Evolutionary conservation across 495 filamentous ascomycete genomes (phyloP).

Genomic region (Penicillium canescens): DNA sequence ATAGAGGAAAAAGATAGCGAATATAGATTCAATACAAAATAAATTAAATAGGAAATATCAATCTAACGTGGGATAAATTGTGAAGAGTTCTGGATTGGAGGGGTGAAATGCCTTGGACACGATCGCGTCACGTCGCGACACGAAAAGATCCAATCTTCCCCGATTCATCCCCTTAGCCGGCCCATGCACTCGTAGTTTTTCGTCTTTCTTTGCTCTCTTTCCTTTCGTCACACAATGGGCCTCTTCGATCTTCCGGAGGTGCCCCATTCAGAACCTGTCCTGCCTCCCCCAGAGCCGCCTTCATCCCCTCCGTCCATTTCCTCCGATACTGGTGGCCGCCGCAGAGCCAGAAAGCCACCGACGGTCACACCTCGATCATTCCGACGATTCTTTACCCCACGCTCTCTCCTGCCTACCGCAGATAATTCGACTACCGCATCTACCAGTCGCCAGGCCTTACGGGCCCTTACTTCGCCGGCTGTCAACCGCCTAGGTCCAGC

Average conservation of each 20-base stretch:
- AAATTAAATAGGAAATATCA: too few species aligned
- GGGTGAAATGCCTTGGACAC: constrained; percentile 4
- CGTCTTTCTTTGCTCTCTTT: constrained; percentile 8
- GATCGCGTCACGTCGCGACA: constrained; percentile 13
- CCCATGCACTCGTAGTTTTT: constrained; percentile 13
- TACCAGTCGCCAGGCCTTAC: constrained; percentile 63
- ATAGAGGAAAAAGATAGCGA: too few species aligned
- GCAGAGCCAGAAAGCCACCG: constrained; percentile 49
- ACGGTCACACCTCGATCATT: constrained; percentile 76
- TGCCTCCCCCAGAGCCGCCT: constrained; percentile 39
- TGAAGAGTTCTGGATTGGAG: not conserved
- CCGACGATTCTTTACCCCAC: constrained; percentile 80
- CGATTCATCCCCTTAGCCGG: constrained; percentile 15
- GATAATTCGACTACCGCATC: constrained; percentile 45
- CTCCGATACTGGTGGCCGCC: constrained; percentile 41
- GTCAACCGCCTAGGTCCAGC: constrained; percentile 57
- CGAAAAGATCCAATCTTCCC: constrained; percentile 8
- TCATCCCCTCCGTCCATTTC: constrained; percentile 50
- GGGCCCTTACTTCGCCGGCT: constrained; percentile 65
- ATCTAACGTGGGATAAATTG: not conserved
- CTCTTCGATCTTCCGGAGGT: constrained; percentile 38
- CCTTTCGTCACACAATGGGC: constrained; percentile 36
- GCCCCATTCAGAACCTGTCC: constrained; percentile 45
- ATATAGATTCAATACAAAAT: too few species aligned
- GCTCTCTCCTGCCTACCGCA: constrained; percentile 43